Percentiles rank a stretch among this genome's conserved stretches.
phyloP scores from a whole-genome alignment of 208 protist species.

The Crithidia brevicula region DNA sequence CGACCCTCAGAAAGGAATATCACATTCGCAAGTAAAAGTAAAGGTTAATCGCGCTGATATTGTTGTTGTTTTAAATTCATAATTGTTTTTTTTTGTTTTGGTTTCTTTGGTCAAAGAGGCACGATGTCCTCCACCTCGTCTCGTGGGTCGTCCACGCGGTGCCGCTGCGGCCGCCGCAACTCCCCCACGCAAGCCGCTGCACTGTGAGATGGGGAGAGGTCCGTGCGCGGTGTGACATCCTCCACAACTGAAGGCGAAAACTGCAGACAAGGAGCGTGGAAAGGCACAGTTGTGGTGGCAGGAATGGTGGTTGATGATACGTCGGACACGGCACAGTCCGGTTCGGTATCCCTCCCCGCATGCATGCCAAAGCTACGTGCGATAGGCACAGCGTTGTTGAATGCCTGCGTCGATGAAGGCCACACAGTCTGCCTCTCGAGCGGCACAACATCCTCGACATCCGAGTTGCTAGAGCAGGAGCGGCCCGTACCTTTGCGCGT shows the following conservation, averaged over 20 bases:
- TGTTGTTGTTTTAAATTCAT: too few species aligned
- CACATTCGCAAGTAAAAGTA: too few species aligned
- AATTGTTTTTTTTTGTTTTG: background rate
- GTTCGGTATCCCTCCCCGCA: too few species aligned
- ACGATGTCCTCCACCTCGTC: conserved; percentile 68
- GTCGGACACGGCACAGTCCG: too few species aligned
- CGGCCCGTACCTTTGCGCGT: background rate
- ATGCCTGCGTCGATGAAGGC: background rate
- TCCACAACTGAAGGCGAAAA: background rate
- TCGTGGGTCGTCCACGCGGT: background rate
- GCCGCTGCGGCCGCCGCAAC: conserved; percentile 17
- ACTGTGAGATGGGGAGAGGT: background rate
- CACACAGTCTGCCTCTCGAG: background rate
- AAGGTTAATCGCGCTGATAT: too few species aligned
- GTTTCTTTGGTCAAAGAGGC: conserved; percentile 29
- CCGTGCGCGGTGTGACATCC: background rate
- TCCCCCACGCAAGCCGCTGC: conserved; percentile 22
- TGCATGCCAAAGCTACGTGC: too few species aligned
- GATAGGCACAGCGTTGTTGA: too few species aligned
- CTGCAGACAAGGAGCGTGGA: background rate
- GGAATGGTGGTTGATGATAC: too few species aligned
- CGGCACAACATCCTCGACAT: conserved; percentile 34
- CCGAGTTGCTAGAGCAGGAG: conserved; percentile 16
- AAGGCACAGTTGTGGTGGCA: too few species aligned
- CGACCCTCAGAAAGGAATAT: too few species aligned